A percentile compares a stretch with the other conserved stretches of the same genome.
Conservation (phyloP, 2,329 filamentous ascomycete species). For the Byssoonygena ceratinophila region DNA sequence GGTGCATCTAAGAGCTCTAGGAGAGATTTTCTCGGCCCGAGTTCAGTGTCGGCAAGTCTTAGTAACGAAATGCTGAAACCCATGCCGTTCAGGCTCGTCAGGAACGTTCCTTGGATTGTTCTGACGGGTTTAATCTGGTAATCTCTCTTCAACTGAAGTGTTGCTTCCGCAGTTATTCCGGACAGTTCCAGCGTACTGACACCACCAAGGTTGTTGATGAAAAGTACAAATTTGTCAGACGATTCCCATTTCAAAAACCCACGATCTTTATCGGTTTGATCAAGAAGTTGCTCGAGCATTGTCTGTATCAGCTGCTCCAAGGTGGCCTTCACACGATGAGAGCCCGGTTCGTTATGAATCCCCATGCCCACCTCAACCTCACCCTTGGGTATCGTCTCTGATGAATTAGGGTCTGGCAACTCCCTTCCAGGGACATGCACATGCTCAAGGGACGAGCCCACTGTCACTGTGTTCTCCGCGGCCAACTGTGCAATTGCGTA, state of each 20-base stretch:
- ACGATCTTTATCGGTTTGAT: conserved; percentile 52
- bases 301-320: conserved; percentile 44
- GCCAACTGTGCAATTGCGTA: conserved; percentile 59
- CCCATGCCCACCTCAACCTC: conserved; percentile 63
- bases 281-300: conserved; percentile 57
- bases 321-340: conserved; percentile 41
- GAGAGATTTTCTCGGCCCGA: conserved; percentile 45
- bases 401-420: conserved; percentile 42
- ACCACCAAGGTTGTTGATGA: conserved; percentile 61
- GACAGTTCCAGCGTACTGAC: conserved; percentile 57
- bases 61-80: conserved; percentile 61
- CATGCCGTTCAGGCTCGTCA: conserved; percentile 61
- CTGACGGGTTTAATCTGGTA: conserved; percentile 53
- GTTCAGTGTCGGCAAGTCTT: conserved; percentile 50
- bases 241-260: conserved; percentile 49
- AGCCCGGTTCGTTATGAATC: conserved; percentile 57
- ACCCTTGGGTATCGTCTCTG: conserved; percentile 43
- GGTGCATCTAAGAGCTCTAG: conserved; percentile 58
- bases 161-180: conserved; percentile 57
- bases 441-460: conserved; percentile 75
- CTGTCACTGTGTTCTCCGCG: conserved; percentile 67
- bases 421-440: conserved; percentile 84
- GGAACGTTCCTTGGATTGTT: conserved; percentile 56
- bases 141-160: conserved; percentile 47
- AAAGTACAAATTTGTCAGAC: conserved; percentile 51